Conservation (phyloP, 2,329 filamentous ascomycete species). For the Albifimbria verrucaria region DNA sequence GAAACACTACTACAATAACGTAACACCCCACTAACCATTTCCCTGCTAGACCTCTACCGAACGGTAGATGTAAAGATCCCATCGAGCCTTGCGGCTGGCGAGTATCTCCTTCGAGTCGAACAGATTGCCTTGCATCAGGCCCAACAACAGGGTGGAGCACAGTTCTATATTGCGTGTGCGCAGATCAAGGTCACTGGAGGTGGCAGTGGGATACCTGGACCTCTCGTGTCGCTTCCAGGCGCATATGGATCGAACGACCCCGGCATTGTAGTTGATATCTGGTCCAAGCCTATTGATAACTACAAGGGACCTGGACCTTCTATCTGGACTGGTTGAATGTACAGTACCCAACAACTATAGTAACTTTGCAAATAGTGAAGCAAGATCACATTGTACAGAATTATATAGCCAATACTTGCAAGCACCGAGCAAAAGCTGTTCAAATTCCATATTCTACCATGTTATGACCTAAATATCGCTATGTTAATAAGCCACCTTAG, state of each 20-base stretch:
- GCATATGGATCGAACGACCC: not conserved
- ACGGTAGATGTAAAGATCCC: not conserved
- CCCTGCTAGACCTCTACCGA: not conserved
- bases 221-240: not conserved
- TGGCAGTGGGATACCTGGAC: not conserved
- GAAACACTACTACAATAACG: not conserved
- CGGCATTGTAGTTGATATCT: constrained; percentile 1
- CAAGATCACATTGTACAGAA: too few species aligned
- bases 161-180: not conserved
- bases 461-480: too few species aligned
- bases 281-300: not conserved
- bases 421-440: too few species aligned
- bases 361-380: too few species aligned
- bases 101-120: constrained; percentile 1
- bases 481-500: too few species aligned
- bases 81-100: not conserved
- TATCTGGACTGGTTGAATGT: constrained; percentile 1
- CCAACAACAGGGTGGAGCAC: not conserved
- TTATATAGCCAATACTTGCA: too few species aligned
- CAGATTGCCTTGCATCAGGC: constrained; percentile 1
- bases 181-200: constrained; percentile 1
- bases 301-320: not conserved
- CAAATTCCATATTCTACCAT: too few species aligned
- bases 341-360: not conserved
- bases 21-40: not conserved